Evolutionary conservation across 23 red algal species (phyloP).

Genomic region (Gracilaria vermiculophylla): DNA sequence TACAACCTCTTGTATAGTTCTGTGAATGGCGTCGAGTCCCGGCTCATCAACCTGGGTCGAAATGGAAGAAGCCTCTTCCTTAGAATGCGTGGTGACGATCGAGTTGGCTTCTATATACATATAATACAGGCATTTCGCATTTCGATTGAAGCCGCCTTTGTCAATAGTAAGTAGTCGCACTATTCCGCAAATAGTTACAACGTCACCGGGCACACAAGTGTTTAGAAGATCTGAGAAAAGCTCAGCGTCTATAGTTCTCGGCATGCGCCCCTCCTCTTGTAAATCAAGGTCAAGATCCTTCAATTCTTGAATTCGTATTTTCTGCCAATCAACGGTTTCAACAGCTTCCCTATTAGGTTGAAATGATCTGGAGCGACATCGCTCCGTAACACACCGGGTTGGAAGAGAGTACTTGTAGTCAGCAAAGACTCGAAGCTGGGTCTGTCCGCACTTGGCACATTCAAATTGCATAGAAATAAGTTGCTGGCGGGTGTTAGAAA

Average conservation of each 20-base stretch:
- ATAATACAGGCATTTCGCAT: constrained; percentile 81
- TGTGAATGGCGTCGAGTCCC: constrained; percentile 35
- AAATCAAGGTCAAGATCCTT: constrained; percentile 38
- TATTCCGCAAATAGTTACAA: constrained; percentile 82
- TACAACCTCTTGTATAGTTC: constrained; percentile 66
- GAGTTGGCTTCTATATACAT: constrained; percentile 98
- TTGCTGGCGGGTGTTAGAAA: constrained; percentile 84
- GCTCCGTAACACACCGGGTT: constrained; percentile 37
- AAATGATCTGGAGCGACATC: constrained; percentile 80
- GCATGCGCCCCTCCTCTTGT: constrained; percentile 87
- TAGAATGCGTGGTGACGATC: constrained; percentile 21
- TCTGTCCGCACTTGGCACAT: constrained; percentile 76
- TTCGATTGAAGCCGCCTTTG: constrained; percentile 28
- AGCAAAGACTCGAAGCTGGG: constrained; percentile 43
- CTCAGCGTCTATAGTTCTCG: constrained; percentile 89
- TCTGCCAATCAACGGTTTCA: constrained; percentile 93
- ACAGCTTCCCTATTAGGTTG: constrained; percentile 65
- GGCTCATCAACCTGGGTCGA: constrained; percentile 29
- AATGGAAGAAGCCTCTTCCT: constrained; percentile 18
- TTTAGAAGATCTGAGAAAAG: constrained; percentile 88
- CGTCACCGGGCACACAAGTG: constrained; percentile 88
- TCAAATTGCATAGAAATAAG: constrained; percentile 81
- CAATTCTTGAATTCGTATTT: constrained; percentile 88
- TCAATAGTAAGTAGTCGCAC: constrained; percentile 77
- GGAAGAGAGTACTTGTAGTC: constrained; percentile 86